A percentile compares a stretch with the other conserved stretches of the same genome.
Conservation (phyloP, 352 stramenopile species). For the Globisporangium solare region DNA sequence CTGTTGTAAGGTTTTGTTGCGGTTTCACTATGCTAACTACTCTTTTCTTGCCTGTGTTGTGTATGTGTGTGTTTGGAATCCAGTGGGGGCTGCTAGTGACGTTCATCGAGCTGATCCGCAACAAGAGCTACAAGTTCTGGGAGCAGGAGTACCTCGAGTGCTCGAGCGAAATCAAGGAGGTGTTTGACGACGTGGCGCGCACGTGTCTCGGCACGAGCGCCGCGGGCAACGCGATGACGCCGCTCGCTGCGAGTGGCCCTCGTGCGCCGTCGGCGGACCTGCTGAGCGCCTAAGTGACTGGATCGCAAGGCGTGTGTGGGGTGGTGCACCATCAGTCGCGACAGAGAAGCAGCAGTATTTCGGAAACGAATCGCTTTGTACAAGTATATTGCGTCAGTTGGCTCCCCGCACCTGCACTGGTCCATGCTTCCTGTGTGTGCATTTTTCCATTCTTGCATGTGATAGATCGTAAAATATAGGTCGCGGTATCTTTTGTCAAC, state of each 20-base stretch:
- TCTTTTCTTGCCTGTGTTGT: too few species aligned
- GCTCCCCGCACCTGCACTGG: too few species aligned
- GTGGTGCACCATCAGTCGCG: too few species aligned
- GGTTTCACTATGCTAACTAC: constrained; percentile 3
- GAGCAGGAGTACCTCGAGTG: constrained; percentile 98
- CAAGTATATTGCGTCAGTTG: too few species aligned
- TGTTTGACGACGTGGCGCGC: constrained; percentile 97
- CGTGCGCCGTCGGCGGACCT: neutral
- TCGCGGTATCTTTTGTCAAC: too few species aligned
- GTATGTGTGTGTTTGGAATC: constrained; percentile 13
- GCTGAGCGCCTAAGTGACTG: neutral
- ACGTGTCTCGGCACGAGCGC: constrained; percentile 85
- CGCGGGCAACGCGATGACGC: constrained; percentile 21
- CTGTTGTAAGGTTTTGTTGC: neutral
- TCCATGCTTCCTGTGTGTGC: too few species aligned
- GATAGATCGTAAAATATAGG: too few species aligned
- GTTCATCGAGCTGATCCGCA: constrained; percentile 99
- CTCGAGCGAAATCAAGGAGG: constrained; percentile 98
- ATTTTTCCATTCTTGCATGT: too few species aligned
- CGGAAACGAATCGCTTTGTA: too few species aligned
- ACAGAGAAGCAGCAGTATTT: too few species aligned
- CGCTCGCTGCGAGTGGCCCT: neutral
- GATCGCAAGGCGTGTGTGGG: too few species aligned
- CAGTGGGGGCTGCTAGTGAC: constrained; percentile 96
- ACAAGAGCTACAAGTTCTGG: constrained; percentile 99